phyloP scores from a whole-genome alignment of 2,329 filamentous ascomycete genomes.

The Ascochyta fabae region DNA sequence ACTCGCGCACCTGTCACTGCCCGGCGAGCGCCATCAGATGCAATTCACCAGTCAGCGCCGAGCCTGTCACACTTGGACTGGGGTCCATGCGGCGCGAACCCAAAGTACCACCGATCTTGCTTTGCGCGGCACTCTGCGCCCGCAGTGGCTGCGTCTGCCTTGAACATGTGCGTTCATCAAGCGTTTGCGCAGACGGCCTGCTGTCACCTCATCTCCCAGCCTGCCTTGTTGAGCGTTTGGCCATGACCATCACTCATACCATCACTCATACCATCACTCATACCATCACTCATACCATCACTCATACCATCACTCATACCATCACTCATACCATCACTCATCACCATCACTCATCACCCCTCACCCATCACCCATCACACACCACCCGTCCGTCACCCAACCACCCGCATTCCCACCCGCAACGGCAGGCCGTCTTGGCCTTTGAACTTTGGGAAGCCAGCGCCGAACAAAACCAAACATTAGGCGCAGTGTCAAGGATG shows the following conservation, averaged over 20 bases:
- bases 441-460: neutral
- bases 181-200: conserved; percentile 1
- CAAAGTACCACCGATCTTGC: conserved; percentile 5
- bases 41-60: conserved; percentile 31
- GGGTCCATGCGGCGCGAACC: conserved; percentile 13
- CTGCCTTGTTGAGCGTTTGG: neutral
- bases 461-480: conserved; percentile 9
- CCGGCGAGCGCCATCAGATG: conserved; percentile 31
- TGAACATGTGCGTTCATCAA: conserved; percentile 7
- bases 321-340: too few relatives aligned
- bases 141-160: conserved; percentile 3
- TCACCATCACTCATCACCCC: too few relatives aligned
- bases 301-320: too few relatives aligned
- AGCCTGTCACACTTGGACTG: conserved; percentile 12
- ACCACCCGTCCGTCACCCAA: conserved; percentile 3
- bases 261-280: too few relatives aligned
- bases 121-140: conserved; percentile 1
- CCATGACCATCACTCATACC: too few relatives aligned
- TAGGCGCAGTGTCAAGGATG: conserved; percentile 4
- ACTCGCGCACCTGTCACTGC: conserved; percentile 30
- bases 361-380: too few relatives aligned
- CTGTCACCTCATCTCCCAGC: conserved; percentile 2
- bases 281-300: too few relatives aligned
- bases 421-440: neutral
- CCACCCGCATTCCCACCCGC: conserved; percentile 10